These are phyloP conservation scores for Darksidea phi DNA, from an alignment of 495 filamentous ascomycete genomes.

Conservation along the genomic window DNA sequence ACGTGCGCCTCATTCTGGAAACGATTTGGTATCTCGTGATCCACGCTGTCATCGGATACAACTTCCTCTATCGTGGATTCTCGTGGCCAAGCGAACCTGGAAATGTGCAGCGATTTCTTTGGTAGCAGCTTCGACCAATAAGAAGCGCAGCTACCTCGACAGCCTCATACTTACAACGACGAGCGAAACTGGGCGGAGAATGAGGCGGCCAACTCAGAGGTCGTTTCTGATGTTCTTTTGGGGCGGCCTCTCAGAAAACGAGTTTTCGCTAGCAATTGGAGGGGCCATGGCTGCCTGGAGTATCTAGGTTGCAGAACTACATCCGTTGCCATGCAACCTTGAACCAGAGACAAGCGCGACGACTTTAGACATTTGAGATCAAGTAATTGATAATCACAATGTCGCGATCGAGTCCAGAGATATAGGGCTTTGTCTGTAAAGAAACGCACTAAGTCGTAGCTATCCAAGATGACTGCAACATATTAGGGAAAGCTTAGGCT, in stretches of 20 bases:
- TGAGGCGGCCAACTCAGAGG: conserved; percentile 14
- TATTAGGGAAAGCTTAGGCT: no score
- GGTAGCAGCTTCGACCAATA: conserved; percentile 52
- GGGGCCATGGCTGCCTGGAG: conserved; percentile 2
- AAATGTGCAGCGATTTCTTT: conserved; percentile 87
- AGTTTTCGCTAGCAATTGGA: background rate
- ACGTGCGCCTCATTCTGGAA: conserved; percentile 63
- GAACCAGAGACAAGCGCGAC: background rate
- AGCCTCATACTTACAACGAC: conserved; percentile 5
- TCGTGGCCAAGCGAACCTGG: conserved; percentile 79
- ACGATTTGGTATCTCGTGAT: conserved; percentile 74
- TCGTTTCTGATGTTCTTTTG: background rate
- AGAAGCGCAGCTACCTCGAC: background rate
- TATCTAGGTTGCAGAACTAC: background rate
- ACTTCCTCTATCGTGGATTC: conserved; percentile 79
- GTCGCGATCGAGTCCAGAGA: no score
- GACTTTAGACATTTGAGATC: background rate
- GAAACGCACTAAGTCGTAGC: no score
- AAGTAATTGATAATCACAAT: background rate
- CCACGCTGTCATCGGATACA: conserved; percentile 71
- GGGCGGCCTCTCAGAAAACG: conserved; percentile 18
- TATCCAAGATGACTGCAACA: no score
- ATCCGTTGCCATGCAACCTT: no score
- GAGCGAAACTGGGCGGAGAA: background rate
- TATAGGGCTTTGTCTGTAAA: no score